Percentiles rank a stretch among this genome's conserved stretches.
These are phyloP conservation scores for Aspergillus ellipticus DNA, from an alignment of 495 filamentous ascomycete genomes.

Conservation along the genomic window DNA sequence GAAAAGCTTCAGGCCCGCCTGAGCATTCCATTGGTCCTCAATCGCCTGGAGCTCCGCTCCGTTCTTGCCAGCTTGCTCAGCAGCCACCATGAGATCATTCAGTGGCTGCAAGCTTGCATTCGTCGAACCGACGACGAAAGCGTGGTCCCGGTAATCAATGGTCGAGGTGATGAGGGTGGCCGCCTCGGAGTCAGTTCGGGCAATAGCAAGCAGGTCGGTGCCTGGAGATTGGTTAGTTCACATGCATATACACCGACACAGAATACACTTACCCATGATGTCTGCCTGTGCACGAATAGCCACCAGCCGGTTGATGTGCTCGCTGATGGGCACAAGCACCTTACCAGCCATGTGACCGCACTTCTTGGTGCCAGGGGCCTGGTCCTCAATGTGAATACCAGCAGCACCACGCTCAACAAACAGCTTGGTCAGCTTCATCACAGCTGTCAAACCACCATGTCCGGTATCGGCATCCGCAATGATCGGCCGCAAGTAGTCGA, in stretches of 20 bases:
- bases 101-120: constrained; percentile 82
- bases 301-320: constrained; percentile 97
- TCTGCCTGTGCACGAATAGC: constrained; percentile 97
- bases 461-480: constrained; percentile 97
- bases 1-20: constrained; percentile 90
- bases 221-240: constrained; percentile 36
- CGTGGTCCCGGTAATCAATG: constrained; percentile 91
- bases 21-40: constrained; percentile 79
- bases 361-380: constrained; percentile 98
- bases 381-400: constrained; percentile 98
- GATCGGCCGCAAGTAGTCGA: constrained; percentile 93
- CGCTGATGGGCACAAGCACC: constrained; percentile 92
- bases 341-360: constrained; percentile 99
- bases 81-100: constrained; percentile 84
- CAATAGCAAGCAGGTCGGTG: constrained; percentile 80
- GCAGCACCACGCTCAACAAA: constrained; percentile 97
- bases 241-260: not conserved
- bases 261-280: constrained; percentile 75
- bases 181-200: constrained; percentile 94
- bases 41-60: constrained; percentile 84
- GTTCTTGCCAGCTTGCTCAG: constrained; percentile 76
- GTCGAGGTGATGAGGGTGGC: constrained; percentile 95
- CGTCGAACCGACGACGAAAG: constrained; percentile 86
- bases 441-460: constrained; percentile 91
- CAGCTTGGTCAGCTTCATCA: constrained; percentile 98